These are phyloP conservation scores for Malassezia sp. DNA, from an alignment of 1,284 basidiomycete genomes.

Conservation along the genomic window DNA sequence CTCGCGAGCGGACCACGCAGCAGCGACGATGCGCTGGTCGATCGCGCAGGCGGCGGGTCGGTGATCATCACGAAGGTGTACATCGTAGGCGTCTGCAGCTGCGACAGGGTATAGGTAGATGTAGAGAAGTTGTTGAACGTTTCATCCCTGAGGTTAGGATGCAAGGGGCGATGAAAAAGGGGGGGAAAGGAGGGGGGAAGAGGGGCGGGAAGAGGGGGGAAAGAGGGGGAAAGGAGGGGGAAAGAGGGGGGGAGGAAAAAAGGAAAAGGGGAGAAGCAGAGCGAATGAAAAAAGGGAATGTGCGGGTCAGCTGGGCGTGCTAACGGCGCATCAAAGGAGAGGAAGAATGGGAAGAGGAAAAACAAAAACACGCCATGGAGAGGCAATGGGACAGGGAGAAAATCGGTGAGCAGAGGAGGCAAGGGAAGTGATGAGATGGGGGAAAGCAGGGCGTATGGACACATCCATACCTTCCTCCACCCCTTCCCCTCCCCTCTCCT, in stretches of 20 bases:
- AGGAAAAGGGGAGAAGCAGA: too few relatives aligned
- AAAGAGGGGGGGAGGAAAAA: not conserved
- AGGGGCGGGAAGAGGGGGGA: not conserved
- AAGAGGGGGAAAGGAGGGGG: not conserved
- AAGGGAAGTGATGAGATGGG: not conserved
- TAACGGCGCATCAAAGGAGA: too few relatives aligned
- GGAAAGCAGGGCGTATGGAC: not conserved
- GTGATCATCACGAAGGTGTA: conserved; percentile 93
- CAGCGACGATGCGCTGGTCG: conserved; percentile 16
- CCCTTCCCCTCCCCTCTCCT: too few relatives aligned
- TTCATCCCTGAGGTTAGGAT: too few relatives aligned
- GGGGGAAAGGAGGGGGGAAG: not conserved
- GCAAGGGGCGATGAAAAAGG: not conserved
- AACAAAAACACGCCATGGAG: too few relatives aligned
- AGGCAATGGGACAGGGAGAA: too few relatives aligned
- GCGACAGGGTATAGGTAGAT: conserved; percentile 80
- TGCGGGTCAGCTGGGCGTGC: too few relatives aligned
- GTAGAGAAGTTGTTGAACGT: conserved; percentile 83
- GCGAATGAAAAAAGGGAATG: too few relatives aligned
- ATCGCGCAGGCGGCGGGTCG: conserved; percentile 58
- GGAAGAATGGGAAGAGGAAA: too few relatives aligned
- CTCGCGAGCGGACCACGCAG: conserved; percentile 2
- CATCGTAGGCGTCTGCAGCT: conserved; percentile 79
- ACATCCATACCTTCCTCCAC: conserved; percentile 12
- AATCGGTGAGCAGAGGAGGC: not conserved